These are phyloP conservation scores for Euptelea pleiosperma DNA, from an alignment of 164 flowering plant genomes.

Conservation along the genomic window DNA sequence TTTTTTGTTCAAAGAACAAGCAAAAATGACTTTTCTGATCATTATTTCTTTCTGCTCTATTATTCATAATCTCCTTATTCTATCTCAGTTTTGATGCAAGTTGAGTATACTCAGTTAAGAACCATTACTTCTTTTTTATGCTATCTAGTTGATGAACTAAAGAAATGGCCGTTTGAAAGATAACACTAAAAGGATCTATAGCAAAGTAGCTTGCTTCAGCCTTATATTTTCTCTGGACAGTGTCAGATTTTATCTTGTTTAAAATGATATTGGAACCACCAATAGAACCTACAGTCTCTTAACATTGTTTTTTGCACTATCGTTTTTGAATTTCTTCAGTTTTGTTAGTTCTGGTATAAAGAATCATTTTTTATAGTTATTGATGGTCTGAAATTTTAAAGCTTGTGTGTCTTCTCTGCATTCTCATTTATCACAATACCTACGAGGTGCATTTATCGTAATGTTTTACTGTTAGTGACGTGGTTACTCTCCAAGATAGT, in stretches of 20 bases:
- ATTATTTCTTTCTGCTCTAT: neutral
- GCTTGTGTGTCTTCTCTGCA: too few relatives aligned
- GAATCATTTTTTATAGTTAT: too few relatives aligned
- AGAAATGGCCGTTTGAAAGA: neutral
- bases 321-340: neutral
- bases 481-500: too few relatives aligned
- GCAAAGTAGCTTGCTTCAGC: too few relatives aligned
- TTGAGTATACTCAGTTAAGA: too few relatives aligned
- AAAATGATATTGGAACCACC: neutral
- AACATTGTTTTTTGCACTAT: neutral
- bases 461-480: too few relatives aligned
- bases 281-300: neutral
- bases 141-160: neutral
- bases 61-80: neutral
- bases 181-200: neutral
- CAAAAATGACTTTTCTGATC: too few relatives aligned
- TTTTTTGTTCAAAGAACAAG: too few relatives aligned
- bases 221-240: neutral
- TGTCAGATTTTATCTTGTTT: neutral
- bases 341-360: neutral
- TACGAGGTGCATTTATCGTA: too few relatives aligned
- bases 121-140: too few relatives aligned
- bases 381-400: too few relatives aligned
- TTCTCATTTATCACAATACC: too few relatives aligned
- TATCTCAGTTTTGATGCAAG: neutral